These are phyloP conservation scores for Agrocybe praecox DNA, from an alignment of 768 basidiomycete genomes.

Conservation along the genomic window DNA sequence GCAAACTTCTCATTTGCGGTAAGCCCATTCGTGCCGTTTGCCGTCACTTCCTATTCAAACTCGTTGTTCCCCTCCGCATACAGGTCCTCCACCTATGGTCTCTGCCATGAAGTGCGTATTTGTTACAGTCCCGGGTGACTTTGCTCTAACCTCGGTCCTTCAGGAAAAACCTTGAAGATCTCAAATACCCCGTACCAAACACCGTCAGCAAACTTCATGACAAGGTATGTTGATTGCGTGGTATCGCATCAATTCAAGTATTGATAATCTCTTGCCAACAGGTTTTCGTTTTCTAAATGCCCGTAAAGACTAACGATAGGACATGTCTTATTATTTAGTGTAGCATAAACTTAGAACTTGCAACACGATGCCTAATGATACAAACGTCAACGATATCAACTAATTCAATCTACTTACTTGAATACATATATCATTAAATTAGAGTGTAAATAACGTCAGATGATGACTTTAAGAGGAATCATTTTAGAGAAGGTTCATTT, in stretches of 20 bases:
- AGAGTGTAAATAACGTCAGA: neutral
- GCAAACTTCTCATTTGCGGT: slow-evolving; percentile 90
- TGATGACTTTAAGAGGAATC: neutral
- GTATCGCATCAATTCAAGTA: slow-evolving; percentile 6
- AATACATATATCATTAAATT: neutral
- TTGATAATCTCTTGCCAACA: slow-evolving; percentile 20
- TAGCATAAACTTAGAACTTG: neutral
- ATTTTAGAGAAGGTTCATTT: slow-evolving; percentile 2
- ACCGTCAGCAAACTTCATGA: slow-evolving; percentile 93
- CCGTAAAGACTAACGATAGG: neutral
- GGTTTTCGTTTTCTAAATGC: slow-evolving; percentile 47
- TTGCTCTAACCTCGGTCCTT: slow-evolving; percentile 12
- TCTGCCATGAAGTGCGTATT: slow-evolving; percentile 13
- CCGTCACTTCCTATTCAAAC: neutral
- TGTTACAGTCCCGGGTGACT: neutral
- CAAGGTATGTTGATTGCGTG: slow-evolving; percentile 48
- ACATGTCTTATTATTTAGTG: neutral
- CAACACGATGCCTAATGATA: neutral
- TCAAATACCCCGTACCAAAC: slow-evolving; percentile 86
- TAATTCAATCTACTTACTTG: neutral
- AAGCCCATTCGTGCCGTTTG: slow-evolving; percentile 5
- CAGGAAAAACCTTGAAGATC: slow-evolving; percentile 87
- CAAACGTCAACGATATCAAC: neutral
- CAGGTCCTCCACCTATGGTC: slow-evolving; percentile 42
- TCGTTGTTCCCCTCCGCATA: neutral